Percentiles rank a stretch among this genome's conserved stretches.
Evolutionary conservation across 163 green algal genomes (phyloP).

Genomic region (Prototheca cutis): DNA sequence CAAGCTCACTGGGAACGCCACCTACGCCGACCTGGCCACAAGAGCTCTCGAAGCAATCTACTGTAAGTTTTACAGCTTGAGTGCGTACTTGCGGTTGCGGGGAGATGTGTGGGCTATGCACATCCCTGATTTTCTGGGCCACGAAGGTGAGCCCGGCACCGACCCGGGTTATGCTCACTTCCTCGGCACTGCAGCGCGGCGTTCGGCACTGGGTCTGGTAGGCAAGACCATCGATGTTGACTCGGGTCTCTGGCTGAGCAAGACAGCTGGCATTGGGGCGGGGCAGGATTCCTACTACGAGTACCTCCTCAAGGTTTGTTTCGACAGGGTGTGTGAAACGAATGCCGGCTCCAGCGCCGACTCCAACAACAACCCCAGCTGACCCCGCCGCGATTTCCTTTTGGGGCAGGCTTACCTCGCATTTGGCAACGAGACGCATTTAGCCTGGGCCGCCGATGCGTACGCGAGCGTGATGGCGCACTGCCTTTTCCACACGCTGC

Average conservation of each 20-base stretch:
- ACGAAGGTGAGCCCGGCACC: too few species aligned
- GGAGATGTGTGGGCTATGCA: too few species aligned
- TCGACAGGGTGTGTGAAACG: too few species aligned
- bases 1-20: conserved; percentile 51
- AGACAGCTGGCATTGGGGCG: conserved; percentile 65
- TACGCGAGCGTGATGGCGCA: conserved; percentile 60
- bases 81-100: too few species aligned
- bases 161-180: too few species aligned
- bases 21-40: conserved; percentile 40
- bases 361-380: too few species aligned
- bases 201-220: conserved; percentile 76
- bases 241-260: conserved; percentile 51
- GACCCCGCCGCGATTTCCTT: too few species aligned
- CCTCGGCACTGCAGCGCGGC: too few species aligned
- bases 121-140: too few species aligned
- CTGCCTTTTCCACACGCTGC: conserved; percentile 20
- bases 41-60: conserved; percentile 45
- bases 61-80: conserved; percentile 9
- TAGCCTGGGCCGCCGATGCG: conserved; percentile 69
- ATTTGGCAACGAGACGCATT: conserved; percentile 67
- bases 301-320: conserved; percentile 96
- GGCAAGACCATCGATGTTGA: conserved; percentile 66
- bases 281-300: conserved; percentile 90
- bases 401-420: conserved; percentile 79
- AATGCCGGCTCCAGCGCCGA: too few species aligned